A percentile compares a stretch with the other conserved stretches of the same genome.
phyloP scores from a whole-genome alignment of 2,329 filamentous ascomycete genomes.

The Cadophora malorum region DNA sequence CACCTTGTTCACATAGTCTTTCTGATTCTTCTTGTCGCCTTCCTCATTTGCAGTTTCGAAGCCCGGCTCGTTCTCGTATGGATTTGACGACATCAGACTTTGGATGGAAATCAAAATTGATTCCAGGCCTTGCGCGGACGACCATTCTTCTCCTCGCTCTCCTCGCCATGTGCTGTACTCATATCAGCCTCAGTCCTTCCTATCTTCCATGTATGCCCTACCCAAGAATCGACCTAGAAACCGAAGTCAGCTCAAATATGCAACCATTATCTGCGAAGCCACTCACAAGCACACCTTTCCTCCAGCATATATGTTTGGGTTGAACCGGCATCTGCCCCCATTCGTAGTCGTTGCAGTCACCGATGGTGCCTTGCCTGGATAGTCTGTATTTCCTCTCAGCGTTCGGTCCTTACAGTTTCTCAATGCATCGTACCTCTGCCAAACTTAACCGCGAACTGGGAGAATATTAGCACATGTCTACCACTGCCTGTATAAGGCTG shows the following conservation, averaged over 20 bases:
- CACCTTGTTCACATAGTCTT: conserved; percentile 81
- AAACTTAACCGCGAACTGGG: conserved; percentile 78
- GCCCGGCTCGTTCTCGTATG: conserved; percentile 95
- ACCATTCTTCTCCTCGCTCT: conserved; percentile 92
- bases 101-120: conserved; percentile 96
- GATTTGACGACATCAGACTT: conserved; percentile 91
- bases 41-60: conserved; percentile 77
- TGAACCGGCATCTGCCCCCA: conserved; percentile 85
- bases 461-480: conserved; percentile 41
- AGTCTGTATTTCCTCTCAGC: conserved; percentile 61
- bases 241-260: conserved; percentile 32
- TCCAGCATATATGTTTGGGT: conserved; percentile 92
- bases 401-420: neutral
- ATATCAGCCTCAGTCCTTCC: conserved; percentile 15
- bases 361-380: conserved; percentile 71
- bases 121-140: conserved; percentile 91
- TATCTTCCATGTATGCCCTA: conserved; percentile 49
- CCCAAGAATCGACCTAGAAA: conserved; percentile 81
- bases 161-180: conserved; percentile 85
- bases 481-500: neutral
- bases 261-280: neutral
- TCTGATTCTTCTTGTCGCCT: conserved; percentile 75
- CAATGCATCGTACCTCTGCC: conserved; percentile 63
- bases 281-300: conserved; percentile 92
- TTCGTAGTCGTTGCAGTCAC: conserved; percentile 84